Evolutionary conservation across 331 rosid genomes (phyloP).

Genomic region (Rosa hybrid): DNA sequence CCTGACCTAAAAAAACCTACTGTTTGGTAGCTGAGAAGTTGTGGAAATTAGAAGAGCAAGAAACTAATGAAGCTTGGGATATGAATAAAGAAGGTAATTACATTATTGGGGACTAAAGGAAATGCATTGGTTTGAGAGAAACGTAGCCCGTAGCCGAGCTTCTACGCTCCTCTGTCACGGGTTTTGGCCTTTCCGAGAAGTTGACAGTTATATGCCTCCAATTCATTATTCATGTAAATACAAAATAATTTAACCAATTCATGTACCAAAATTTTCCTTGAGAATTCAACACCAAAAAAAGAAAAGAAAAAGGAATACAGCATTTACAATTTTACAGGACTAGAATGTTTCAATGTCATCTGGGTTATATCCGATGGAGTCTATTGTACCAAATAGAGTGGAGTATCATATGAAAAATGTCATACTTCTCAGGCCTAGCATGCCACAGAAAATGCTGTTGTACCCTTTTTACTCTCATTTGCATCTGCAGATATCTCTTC

Average conservation of each 20-base stretch:
- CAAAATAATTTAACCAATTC: slow-evolving; percentile 5
- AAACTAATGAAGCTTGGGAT: too few species aligned
- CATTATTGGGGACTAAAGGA: not conserved
- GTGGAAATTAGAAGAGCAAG: too few species aligned
- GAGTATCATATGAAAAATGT: slow-evolving; percentile 87
- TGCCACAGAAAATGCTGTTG: slow-evolving; percentile 95
- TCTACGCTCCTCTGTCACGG: slow-evolving; percentile 21
- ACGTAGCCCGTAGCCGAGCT: slow-evolving; percentile 16
- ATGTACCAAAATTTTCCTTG: not conserved
- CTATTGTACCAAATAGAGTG: slow-evolving; percentile 91
- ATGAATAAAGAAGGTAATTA: not conserved
- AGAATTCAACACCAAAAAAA: not conserved
- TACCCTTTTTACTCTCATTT: slow-evolving; percentile 72
- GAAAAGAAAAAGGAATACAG: not conserved
- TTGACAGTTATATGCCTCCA: not conserved
- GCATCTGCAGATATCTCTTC: slow-evolving; percentile 68
- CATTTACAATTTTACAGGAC: slow-evolving; percentile 1
- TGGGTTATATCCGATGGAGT: slow-evolving; percentile 46
- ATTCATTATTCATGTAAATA: not conserved
- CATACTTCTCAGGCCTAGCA: slow-evolving; percentile 73
- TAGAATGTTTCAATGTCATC: slow-evolving; percentile 25
- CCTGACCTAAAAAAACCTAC: too few species aligned
- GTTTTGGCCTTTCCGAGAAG: not conserved
- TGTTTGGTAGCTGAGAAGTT: too few species aligned
- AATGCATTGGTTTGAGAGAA: not conserved